A percentile compares a stretch with the other conserved stretches of the same genome.
Conservation (phyloP, 169 alveolate genomes). For the Besnoitia besnoiti region DNA sequence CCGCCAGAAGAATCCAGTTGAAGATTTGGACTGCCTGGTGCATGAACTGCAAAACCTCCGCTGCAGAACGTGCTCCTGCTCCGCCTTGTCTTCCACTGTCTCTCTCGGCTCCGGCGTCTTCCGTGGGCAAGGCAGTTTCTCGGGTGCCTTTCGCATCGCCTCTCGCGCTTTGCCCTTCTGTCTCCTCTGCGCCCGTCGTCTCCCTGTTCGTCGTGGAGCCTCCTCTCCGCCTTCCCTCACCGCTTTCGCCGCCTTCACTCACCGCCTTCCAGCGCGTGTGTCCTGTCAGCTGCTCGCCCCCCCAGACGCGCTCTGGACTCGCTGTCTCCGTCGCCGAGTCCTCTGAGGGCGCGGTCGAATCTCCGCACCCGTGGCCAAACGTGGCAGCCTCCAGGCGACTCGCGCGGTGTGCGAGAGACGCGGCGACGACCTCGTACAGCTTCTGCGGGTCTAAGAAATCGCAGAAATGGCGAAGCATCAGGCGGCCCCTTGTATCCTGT, state of each 20-base stretch:
- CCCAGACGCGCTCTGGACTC: background rate
- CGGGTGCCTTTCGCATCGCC: background rate
- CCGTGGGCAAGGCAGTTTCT: no score
- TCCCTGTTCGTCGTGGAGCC: background rate
- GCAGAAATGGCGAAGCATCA: background rate
- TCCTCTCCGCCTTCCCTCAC: no score
- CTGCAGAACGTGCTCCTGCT: background rate
- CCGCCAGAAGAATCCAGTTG: conserved; percentile 18
- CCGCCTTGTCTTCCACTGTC: background rate
- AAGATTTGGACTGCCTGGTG: conserved; percentile 6
- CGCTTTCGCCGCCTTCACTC: no score
- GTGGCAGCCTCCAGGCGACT: background rate
- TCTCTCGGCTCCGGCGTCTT: background rate
- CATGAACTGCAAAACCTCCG: background rate
- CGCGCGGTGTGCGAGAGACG: background rate
- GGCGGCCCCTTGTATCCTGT: background rate
- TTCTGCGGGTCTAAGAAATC: background rate
- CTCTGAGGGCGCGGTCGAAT: no score
- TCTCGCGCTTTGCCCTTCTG: background rate
- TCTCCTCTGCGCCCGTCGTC: background rate
- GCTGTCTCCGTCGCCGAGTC: background rate
- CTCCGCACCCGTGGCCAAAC: no score
- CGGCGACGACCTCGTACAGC: background rate
- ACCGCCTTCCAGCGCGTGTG: no score
- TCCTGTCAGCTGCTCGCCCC: background rate